Base-by-base conservation (phyloP, 202 grass and related monocot genomes). In the Setaria italica region DNA sequence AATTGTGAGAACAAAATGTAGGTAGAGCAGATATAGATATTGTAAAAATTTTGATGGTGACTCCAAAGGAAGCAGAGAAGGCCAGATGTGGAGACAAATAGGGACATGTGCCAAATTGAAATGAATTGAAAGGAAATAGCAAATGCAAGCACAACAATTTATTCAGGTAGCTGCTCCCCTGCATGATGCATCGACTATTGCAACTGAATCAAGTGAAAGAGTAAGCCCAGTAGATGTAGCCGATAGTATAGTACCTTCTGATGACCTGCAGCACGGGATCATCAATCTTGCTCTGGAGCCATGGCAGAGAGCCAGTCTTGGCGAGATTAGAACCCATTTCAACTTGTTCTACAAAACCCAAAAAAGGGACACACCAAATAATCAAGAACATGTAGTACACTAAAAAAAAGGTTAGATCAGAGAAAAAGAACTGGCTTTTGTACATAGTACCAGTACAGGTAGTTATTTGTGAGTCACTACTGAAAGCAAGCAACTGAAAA, bases 31-130 rank as follows among this genome's bases (percentile, higher is more conserved):
- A 29, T 86, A 99, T 93, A 93, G 17, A 99, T 67, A 99, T 92
- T 1, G 93, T 93, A 88, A 99, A 99, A 9, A 99, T 80, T 33
- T 93, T 93, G 34, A 95, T 84, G 4, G 93, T 94, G 78, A 99
- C 30, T 34, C 96, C 96, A 29, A 99, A 88, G 84, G 96, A 93
- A 57, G 93, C 88, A 67, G 96, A 99, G 79, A 99, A 91, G 34
- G 96, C 93, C 55, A 99, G n/a, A n/a, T n/a, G n/a, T n/a, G n/a
- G n/a, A n/a, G n/a, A n/a, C n/a, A n/a, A 8, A 80, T 9, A 14
- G 51, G 32, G 20, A 49, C 11, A 67, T 5, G 3, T 67, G 4
- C 59, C 47, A 49, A 73, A 16, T 29, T 10, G 47, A 73, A 76
- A 15, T 9, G 3, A 59, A 59, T 59, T 59, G n/a, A 59, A 58